Evolutionary conservation across 2,329 filamentous ascomycete species (phyloP).

Genomic region (Aspergillus sp.): DNA sequence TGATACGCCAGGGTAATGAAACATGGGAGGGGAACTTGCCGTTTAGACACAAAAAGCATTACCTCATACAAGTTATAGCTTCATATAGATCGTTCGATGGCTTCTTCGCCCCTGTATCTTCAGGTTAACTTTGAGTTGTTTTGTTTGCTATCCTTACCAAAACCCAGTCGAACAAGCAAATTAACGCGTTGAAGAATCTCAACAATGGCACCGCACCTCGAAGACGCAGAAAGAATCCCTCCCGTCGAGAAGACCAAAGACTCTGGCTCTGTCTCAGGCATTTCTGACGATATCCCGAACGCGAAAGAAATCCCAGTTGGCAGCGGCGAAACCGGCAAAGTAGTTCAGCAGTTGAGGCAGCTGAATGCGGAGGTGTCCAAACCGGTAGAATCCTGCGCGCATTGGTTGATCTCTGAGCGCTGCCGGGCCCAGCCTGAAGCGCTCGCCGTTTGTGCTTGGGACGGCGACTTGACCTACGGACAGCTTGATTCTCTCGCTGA

Average conservation of each 20-base stretch:
- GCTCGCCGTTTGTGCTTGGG: conserved; percentile 7
- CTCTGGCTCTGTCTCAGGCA: neutral
- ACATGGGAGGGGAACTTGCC: no score
- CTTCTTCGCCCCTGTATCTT: no score
- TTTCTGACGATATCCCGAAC: neutral
- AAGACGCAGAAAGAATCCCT: neutral
- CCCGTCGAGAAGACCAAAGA: neutral
- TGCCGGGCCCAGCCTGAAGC: neutral
- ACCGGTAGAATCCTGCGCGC: neutral
- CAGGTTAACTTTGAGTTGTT: no score
- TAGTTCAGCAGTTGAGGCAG: neutral
- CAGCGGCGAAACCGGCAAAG: neutral
- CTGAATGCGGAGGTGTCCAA: neutral
- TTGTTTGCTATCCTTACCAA: no score
- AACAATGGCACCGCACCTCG: neutral
- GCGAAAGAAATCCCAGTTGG: neutral
- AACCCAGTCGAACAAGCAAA: no score
- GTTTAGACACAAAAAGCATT: no score
- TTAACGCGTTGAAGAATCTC: no score
- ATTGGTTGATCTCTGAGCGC: neutral
- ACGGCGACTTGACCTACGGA: conserved; percentile 5
- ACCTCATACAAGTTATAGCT: no score
- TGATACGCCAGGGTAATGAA: no score
- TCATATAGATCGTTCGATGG: no score
- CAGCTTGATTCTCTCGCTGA: conserved; percentile 13